Conservation (phyloP, 75 land plant species). For the Isoetes taiwanensis region DNA sequence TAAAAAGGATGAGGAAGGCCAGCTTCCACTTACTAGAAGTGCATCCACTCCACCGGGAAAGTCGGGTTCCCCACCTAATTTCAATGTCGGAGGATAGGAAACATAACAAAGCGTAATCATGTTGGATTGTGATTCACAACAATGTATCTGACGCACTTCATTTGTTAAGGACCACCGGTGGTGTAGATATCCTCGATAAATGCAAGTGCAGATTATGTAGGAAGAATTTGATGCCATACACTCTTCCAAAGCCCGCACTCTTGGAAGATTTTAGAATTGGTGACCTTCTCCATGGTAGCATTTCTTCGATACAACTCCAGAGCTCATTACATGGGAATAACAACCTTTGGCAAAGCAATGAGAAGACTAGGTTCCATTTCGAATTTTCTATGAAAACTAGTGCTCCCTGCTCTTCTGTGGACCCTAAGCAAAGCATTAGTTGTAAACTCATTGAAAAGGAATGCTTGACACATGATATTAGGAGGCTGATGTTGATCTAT, state of each 20-base stretch:
- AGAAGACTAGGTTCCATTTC: too few relatives aligned
- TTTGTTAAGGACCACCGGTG: conserved; percentile 91
- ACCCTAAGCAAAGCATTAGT: conserved; percentile 41
- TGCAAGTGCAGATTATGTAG: conserved; percentile 75
- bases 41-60: conserved; percentile 45
- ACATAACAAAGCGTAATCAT: conserved; percentile 54
- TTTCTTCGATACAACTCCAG: conserved; percentile 17
- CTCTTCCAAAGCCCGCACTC: conserved; percentile 63
- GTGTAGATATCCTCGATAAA: conserved; percentile 88
- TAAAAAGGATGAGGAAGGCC: conserved; percentile 18
- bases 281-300: conserved; percentile 38
- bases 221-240: conserved; percentile 97
- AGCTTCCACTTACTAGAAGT: conserved; percentile 42
- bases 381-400: conserved; percentile 8
- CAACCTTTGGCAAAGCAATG: too few relatives aligned
- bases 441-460: conserved; percentile 41
- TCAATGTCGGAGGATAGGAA: conserved; percentile 52
- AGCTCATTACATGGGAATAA: too few relatives aligned
- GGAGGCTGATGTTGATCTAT: conserved; percentile 60
- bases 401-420: too few relatives aligned
- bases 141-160: conserved; percentile 74
- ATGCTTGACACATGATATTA: conserved; percentile 40
- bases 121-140: conserved; percentile 77
- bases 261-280: conserved; percentile 77
- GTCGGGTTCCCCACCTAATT: conserved; percentile 27